Percentiles rank a stretch among this genome's conserved stretches.
Evolutionary conservation across 148 eudicot genomes (phyloP).

Genomic region (Chenopodium formosanum): DNA sequence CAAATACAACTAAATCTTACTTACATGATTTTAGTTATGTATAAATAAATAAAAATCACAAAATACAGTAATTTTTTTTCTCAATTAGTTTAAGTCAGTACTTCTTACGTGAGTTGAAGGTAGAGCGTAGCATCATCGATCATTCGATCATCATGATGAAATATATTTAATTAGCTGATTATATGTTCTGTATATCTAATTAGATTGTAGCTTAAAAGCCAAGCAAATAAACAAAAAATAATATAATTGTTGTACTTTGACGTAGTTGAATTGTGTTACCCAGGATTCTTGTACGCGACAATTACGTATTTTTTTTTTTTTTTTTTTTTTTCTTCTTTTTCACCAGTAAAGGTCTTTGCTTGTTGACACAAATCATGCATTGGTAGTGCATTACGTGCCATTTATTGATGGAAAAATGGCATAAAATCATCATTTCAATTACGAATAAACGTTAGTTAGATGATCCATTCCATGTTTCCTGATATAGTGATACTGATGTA

Average conservation of each 20-base stretch:
- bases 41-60: no score
- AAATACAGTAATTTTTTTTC: no score
- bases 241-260: not conserved
- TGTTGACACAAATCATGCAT: not conserved
- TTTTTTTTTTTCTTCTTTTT: not conserved
- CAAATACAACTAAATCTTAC: no score
- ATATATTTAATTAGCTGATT: not conserved
- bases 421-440: not conserved
- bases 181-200: not conserved
- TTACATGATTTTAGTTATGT: no score
- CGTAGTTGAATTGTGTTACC: not conserved
- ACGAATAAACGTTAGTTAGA: not conserved
- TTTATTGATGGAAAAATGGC: not conserved
- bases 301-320: not conserved
- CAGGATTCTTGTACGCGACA: not conserved
- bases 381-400: not conserved
- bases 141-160: not conserved
- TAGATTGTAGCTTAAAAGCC: constrained; percentile 1
- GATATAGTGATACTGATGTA: not conserved
- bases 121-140: not conserved
- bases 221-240: not conserved
- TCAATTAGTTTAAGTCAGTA: no score
- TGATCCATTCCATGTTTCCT: not conserved
- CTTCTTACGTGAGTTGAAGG: no score
- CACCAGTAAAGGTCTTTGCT: not conserved